These are phyloP conservation scores for Fraxinus sp. DNA, from an alignment of 305 asterid species.

Conservation along the genomic window DNA sequence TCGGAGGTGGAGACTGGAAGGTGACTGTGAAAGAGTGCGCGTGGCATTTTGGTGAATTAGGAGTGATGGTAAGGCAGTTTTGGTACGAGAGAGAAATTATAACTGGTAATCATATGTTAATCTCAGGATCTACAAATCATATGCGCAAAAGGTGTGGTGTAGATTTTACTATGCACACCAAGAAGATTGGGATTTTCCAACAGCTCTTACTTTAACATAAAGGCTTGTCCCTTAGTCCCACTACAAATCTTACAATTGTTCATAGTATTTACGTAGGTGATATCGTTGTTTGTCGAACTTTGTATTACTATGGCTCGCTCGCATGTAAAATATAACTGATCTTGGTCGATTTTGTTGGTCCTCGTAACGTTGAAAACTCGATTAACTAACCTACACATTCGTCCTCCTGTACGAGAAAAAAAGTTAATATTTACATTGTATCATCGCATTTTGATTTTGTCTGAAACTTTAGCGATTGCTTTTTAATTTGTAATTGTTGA, in stretches of 20 bases:
- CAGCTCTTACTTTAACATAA: neutral
- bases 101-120: neutral
- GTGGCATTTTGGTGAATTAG: constrained; percentile 20
- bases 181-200: neutral
- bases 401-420: neutral
- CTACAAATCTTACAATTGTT: neutral
- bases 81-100: neutral
- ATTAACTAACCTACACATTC: neutral
- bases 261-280: neutral
- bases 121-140: neutral
- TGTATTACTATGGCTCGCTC: too few species aligned
- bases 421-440: too few species aligned
- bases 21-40: constrained; percentile 6
- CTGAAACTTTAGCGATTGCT: too few species aligned
- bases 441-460: too few species aligned
- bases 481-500: too few species aligned
- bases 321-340: neutral
- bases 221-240: neutral
- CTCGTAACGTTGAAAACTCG: neutral
- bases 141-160: neutral
- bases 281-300: neutral
- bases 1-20: constrained; percentile 13
- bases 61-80: neutral
- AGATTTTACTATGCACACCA: neutral
- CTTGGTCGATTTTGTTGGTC: neutral